phyloP scores from a whole-genome alignment of 345 rosid genomes.

The Linum lewisii region DNA sequence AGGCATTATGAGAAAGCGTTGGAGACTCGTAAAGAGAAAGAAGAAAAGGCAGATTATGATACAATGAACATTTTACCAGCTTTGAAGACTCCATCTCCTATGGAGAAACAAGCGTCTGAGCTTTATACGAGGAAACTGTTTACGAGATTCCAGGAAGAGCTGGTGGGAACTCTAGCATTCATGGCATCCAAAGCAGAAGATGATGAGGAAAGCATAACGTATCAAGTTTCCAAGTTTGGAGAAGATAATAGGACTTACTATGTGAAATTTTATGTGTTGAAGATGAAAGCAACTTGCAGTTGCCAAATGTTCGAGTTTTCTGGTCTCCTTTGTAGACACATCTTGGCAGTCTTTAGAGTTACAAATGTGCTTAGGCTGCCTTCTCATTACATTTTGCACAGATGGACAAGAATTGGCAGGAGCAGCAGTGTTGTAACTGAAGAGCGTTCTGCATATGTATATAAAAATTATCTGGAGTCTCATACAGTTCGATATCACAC shows the following conservation, averaged over 20 bases:
- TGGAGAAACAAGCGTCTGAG: slow-evolving; percentile 48
- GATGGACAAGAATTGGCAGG: slow-evolving; percentile 61
- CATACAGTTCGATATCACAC: slow-evolving; percentile 49
- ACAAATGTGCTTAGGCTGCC: slow-evolving; percentile 63
- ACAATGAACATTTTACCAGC: slow-evolving; percentile 34
- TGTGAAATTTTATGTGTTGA: slow-evolving; percentile 45
- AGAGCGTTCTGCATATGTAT: slow-evolving; percentile 25
- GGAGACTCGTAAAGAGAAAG: slow-evolving; percentile 38
- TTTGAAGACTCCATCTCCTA: slow-evolving; percentile 49
- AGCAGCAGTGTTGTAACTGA: slow-evolving; percentile 44
- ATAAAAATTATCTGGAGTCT: slow-evolving; percentile 42
- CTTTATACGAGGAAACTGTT: slow-evolving; percentile 40
- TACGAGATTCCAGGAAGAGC: slow-evolving; percentile 44
- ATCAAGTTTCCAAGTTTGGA: slow-evolving; percentile 49
- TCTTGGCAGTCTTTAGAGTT: slow-evolving; percentile 51
- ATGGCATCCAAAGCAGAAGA: slow-evolving; percentile 39
- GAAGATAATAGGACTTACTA: slow-evolving; percentile 43
- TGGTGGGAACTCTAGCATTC: slow-evolving; percentile 40
- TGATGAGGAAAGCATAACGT: slow-evolving; percentile 28
- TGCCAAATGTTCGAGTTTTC: slow-evolving; percentile 69
- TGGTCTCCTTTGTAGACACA: slow-evolving; percentile 55
- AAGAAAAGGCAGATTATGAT: slow-evolving; percentile 46
- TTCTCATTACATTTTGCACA: slow-evolving; percentile 39
- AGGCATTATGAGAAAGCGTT: slow-evolving; percentile 43
- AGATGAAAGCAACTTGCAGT: slow-evolving; percentile 54